Evolutionary conservation across 1,139 yeast species (phyloP).

Genomic region (Hyphopichia buzzinii): DNA sequence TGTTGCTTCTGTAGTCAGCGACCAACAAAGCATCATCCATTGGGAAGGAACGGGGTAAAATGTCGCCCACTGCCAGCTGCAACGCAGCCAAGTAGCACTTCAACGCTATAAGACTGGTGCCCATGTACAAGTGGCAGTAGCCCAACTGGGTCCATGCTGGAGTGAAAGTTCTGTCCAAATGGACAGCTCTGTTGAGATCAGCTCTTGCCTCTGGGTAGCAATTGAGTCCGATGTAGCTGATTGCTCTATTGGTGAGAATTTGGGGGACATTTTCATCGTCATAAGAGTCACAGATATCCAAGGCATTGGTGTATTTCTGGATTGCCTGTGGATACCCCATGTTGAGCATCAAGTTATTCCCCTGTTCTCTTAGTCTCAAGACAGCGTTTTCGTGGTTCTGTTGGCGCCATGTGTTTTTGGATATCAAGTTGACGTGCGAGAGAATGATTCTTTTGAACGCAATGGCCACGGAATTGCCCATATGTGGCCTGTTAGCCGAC

Average conservation of each 20-base stretch:
- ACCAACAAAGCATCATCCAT: constrained; percentile 10
- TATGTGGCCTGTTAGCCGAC: not conserved
- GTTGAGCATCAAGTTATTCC: constrained; percentile 40
- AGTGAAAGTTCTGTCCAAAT: constrained; percentile 31
- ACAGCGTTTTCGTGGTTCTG: constrained; percentile 1
- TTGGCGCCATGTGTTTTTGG: not conserved
- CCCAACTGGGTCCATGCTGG: constrained; percentile 50
- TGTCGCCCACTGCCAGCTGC: constrained; percentile 29
- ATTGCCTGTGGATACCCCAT: constrained; percentile 43
- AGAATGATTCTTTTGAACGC: not conserved
- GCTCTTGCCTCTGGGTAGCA: constrained; percentile 42
- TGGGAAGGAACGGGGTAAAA: constrained; percentile 25
- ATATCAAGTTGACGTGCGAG: not conserved
- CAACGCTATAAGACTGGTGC: constrained; percentile 33
- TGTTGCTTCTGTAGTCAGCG: constrained; percentile 21
- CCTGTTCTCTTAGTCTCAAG: constrained; percentile 34
- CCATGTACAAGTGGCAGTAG: constrained; percentile 45
- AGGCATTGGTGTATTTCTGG: constrained; percentile 38
- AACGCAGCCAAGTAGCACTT: constrained; percentile 35
- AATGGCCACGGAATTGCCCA: not conserved
- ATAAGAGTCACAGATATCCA: constrained; percentile 18
- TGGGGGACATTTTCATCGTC: constrained; percentile 27
- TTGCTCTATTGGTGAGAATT: constrained; percentile 39
- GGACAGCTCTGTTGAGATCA: constrained; percentile 36
- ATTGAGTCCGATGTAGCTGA: constrained; percentile 43